phyloP scores from a whole-genome alignment of 2,329 filamentous ascomycete genomes.

The Aureobasidium sp. region DNA sequence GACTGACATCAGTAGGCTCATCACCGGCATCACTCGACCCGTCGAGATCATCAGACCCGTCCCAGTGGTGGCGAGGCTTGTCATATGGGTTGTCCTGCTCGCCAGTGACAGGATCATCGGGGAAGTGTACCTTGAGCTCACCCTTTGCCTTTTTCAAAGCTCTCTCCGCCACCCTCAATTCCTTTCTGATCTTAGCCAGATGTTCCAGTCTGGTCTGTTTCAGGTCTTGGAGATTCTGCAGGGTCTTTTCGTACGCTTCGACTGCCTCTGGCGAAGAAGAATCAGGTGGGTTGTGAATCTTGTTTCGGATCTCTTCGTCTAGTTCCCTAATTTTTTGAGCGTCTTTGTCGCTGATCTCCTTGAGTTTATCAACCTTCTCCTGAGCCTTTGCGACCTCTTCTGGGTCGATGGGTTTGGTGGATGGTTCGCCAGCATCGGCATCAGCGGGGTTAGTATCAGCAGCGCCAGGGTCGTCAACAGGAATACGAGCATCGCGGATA shows the following conservation, averaged over 20 bases:
- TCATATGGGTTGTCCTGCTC: not conserved
- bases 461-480: not conserved
- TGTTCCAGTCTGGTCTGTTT: not conserved
- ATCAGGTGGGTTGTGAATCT: not conserved
- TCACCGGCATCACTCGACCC: not conserved
- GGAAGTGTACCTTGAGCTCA: not conserved
- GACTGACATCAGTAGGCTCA: not conserved
- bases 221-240: not conserved
- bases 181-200: not conserved
- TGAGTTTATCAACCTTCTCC: not conserved
- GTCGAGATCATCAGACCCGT: not conserved
- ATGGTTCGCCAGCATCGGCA: not conserved
- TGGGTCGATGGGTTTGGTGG: no score
- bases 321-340: not conserved
- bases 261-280: not conserved
- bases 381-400: not conserved
- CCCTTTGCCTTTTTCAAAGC: not conserved
- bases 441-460: not conserved
- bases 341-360: not conserved
- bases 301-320: not conserved
- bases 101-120: not conserved
- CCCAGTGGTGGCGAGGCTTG: no score
- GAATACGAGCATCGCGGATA: not conserved
- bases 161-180: not conserved
- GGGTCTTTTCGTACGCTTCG: not conserved